Conservation (phyloP, 2,329 filamentous ascomycete genomes). For the Epicoccum sorghinum region DNA sequence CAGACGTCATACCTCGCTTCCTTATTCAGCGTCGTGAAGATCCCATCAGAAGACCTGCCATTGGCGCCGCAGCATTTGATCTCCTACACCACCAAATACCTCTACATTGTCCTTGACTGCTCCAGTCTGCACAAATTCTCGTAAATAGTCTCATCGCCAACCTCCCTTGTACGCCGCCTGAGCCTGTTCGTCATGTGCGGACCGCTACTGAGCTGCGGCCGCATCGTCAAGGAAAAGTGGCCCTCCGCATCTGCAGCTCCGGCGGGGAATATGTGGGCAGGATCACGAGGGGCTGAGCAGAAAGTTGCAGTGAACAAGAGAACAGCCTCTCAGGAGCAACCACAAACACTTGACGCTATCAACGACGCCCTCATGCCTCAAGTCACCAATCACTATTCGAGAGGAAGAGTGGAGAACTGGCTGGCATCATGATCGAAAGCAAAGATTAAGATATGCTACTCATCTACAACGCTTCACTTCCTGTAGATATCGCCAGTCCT, state of each 20-base stretch:
- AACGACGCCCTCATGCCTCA: constrained; percentile 13
- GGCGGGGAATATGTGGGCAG: constrained; percentile 17
- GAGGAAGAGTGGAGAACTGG: constrained; percentile 12
- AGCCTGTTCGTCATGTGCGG: constrained; percentile 8
- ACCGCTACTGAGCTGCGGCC: constrained; percentile 4
- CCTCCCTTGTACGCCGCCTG: background rate
- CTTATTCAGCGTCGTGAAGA: constrained; percentile 11
- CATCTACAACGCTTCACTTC: constrained; percentile 14
- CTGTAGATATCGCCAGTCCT: constrained; percentile 57
- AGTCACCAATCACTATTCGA: constrained; percentile 16
- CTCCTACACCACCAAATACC: constrained; percentile 5
- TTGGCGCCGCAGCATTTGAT: constrained; percentile 1
- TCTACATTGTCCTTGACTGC: background rate
- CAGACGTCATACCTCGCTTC: constrained; percentile 16
- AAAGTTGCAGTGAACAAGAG: background rate
- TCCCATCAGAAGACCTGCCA: constrained; percentile 7
- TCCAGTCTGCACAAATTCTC: too few relatives aligned
- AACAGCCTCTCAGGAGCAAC: background rate
- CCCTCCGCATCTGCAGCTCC: constrained; percentile 12
- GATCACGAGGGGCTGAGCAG: constrained; percentile 7
- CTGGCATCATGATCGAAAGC: background rate
- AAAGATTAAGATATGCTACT: background rate
- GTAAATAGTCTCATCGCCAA: too few relatives aligned
- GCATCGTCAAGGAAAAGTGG: constrained; percentile 13
- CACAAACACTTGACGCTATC: constrained; percentile 3